Conservation (phyloP, 176 grass and related monocot genomes). For the Rhynchospora pubera region DNA sequence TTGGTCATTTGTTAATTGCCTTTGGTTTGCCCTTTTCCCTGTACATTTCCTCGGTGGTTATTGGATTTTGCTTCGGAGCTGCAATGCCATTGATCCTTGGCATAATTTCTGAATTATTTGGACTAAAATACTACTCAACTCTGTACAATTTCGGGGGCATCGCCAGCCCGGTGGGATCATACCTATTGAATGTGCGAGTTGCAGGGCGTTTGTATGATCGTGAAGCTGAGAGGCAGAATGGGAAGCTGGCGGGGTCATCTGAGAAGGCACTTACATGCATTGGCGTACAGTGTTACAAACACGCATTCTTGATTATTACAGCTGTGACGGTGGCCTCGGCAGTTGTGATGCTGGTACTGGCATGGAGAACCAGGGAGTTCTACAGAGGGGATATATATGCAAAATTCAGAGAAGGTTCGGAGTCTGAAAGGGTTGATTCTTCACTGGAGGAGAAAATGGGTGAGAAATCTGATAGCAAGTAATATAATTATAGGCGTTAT, state of each 20-base stretch:
- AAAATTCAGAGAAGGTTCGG: conserved; percentile 32
- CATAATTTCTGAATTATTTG: conserved; percentile 78
- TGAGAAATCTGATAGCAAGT: background rate
- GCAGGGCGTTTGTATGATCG: conserved; percentile 32
- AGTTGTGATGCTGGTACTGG: conserved; percentile 41
- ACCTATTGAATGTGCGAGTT: conserved; percentile 58
- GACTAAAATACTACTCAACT: conserved; percentile 87
- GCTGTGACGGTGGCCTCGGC: conserved; percentile 39
- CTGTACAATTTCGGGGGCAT: conserved; percentile 73
- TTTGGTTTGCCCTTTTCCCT: conserved; percentile 36
- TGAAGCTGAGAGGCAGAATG: conserved; percentile 41
- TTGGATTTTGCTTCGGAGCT: conserved; percentile 74
- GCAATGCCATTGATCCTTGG: conserved; percentile 70
- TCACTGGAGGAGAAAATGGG: background rate
- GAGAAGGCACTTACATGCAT: conserved; percentile 40
- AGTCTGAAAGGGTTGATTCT: conserved; percentile 12
- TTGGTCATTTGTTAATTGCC: conserved; percentile 64
- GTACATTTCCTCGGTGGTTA: conserved; percentile 58
- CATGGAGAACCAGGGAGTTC: conserved; percentile 59
- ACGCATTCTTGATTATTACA: conserved; percentile 50
- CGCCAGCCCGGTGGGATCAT: conserved; percentile 54
- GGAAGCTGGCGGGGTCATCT: background rate
- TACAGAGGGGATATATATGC: conserved; percentile 61
- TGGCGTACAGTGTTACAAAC: conserved; percentile 50
- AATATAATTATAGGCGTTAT: background rate